phyloP scores from a whole-genome alignment of 768 basidiomycete species.

The Leucogyrophana mollusca region DNA sequence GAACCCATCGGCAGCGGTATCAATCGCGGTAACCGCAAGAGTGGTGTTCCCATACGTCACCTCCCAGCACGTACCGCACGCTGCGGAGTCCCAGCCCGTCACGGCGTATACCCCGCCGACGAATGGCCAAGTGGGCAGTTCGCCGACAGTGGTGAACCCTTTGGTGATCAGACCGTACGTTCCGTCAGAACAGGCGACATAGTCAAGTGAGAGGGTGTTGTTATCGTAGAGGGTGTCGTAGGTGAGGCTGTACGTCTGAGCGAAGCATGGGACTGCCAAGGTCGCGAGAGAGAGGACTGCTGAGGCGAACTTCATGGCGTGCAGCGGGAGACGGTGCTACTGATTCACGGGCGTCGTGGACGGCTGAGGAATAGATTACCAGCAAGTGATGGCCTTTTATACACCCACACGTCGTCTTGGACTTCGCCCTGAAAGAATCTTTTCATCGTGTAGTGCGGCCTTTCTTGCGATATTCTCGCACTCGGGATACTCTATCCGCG shows the following conservation, averaged over 20 bases:
- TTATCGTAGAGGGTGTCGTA: slow-evolving; percentile 19
- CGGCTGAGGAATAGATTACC: not conserved
- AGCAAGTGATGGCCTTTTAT: slow-evolving; percentile 13
- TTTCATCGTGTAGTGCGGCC: not conserved
- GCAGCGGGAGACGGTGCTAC: not conserved
- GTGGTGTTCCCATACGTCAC: slow-evolving; percentile 23
- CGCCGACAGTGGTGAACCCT: slow-evolving; percentile 16
- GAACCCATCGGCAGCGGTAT: slow-evolving; percentile 33
- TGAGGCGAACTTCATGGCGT: slow-evolving; percentile 11
- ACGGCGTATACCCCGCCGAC: slow-evolving; percentile 34
- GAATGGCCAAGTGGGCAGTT: slow-evolving; percentile 19
- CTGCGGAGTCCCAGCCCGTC: slow-evolving; percentile 24
- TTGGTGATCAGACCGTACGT: slow-evolving; percentile 14
- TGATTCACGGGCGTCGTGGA: not conserved
- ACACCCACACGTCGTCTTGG: not conserved
- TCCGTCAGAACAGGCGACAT: slow-evolving; percentile 20
- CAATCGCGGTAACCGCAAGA: slow-evolving; percentile 27
- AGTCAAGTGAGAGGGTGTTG: slow-evolving; percentile 2
- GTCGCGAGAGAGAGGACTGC: not conserved
- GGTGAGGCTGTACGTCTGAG: slow-evolving; percentile 4
- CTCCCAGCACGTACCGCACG: slow-evolving; percentile 33
- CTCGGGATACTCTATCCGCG: not conserved
- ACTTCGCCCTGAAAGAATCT: not conserved
- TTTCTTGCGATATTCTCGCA: slow-evolving; percentile 2
- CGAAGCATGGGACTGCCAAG: slow-evolving; percentile 4